Evolutionary conservation across 495 filamentous ascomycete genomes (phyloP).

Genomic region (Annulohypoxylon moriforme): DNA sequence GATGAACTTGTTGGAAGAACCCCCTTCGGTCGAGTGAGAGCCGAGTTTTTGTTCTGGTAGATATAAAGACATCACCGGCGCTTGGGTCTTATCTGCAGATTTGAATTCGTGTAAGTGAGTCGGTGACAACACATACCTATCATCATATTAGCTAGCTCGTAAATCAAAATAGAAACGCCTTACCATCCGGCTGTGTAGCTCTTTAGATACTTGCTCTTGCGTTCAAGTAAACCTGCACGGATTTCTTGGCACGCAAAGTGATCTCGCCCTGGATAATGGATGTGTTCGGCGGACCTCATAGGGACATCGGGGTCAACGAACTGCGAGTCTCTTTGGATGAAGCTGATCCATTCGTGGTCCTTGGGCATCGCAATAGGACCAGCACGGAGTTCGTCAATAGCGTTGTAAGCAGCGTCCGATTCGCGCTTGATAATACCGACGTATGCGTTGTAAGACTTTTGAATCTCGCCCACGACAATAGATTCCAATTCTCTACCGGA

Average conservation of each 20-base stretch:
- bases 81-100: conserved; percentile 74
- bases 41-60: conserved; percentile 95
- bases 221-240: conserved; percentile 88
- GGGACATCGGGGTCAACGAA: conserved; percentile 89
- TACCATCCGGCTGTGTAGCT: conserved; percentile 98
- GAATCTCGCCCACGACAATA: conserved; percentile 95
- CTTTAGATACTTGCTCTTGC: conserved; percentile 98
- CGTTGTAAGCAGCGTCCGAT: conserved; percentile 80
- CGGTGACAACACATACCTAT: conserved; percentile 93
- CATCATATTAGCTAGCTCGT: conserved; percentile 49
- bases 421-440: conserved; percentile 90
- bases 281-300: conserved; percentile 80
- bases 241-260: conserved; percentile 89
- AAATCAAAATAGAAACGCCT: conserved; percentile 47
- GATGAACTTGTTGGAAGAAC: conserved; percentile 97
- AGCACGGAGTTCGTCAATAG: conserved; percentile 82
- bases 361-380: conserved; percentile 90
- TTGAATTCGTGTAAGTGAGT: conserved; percentile 99
- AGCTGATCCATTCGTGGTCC: conserved; percentile 89
- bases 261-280: conserved; percentile 92
- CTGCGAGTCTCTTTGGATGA: conserved; percentile 83
- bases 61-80: conserved; percentile 94
- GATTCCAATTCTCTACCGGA: conserved; percentile 94
- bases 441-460: conserved; percentile 95
- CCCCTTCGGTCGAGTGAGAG: conserved; percentile 84